phyloP scores from a whole-genome alignment of 495 filamentous ascomycete species.

The Xylaria palmicola region DNA sequence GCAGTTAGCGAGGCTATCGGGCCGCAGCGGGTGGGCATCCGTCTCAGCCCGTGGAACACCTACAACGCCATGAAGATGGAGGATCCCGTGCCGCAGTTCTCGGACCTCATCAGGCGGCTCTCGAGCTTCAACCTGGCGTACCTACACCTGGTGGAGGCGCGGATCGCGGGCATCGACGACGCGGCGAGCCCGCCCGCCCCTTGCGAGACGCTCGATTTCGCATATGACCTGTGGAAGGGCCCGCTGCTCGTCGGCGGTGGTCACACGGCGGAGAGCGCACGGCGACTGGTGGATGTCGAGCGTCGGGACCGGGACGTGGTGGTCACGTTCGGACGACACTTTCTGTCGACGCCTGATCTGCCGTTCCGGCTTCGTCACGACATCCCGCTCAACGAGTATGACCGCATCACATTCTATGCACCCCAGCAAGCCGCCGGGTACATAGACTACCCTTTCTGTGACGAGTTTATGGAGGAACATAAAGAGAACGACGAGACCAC shows the following conservation, averaged over 20 bases:
- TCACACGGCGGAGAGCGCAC: slow-evolving; percentile 48
- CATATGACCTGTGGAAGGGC: slow-evolving; percentile 47
- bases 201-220: slow-evolving; percentile 52
- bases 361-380: slow-evolving; percentile 59
- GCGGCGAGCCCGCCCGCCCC: slow-evolving; percentile 36
- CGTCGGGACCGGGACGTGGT: slow-evolving; percentile 54
- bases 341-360: slow-evolving; percentile 72
- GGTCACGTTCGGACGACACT: slow-evolving; percentile 62
- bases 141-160: slow-evolving; percentile 61
- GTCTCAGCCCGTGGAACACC: slow-evolving; percentile 60
- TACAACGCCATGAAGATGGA: slow-evolving; percentile 72
- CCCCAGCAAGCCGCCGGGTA: slow-evolving; percentile 57
- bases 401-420: slow-evolving; percentile 60
- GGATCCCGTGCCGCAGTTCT: slow-evolving; percentile 63
- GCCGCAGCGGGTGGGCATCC: slow-evolving; percentile 58
- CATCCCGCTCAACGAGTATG: slow-evolving; percentile 54
- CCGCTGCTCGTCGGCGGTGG: slow-evolving; percentile 65
- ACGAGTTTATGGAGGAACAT: slow-evolving; percentile 39
- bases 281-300: slow-evolving; percentile 50
- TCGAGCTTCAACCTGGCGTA: slow-evolving; percentile 61
- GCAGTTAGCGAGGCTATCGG: slow-evolving; percentile 66
- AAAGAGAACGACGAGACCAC: neutral
- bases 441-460: slow-evolving; percentile 62
- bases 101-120: slow-evolving; percentile 53
- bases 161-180: slow-evolving; percentile 41